Percentiles rank a stretch among this genome's conserved stretches.
Conservation (phyloP, 805 yeast genomes). For the Cyberlindnera amylophila region DNA sequence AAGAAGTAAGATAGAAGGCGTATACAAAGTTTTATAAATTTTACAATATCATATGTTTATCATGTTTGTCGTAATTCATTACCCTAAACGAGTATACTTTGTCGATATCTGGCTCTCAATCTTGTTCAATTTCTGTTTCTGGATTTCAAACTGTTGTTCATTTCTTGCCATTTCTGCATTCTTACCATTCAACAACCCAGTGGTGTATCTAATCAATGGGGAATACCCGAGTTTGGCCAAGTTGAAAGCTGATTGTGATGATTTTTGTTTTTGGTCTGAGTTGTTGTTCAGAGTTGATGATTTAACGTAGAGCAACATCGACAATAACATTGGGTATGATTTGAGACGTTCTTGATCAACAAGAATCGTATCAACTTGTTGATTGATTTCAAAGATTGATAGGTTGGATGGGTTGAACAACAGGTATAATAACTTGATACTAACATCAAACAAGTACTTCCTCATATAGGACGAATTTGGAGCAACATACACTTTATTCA, state of each 20-base stretch:
- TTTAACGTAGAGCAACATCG: conserved; percentile 23
- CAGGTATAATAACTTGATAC: conserved; percentile 11
- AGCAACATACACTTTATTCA: conserved; percentile 4
- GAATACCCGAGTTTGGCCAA: conserved; percentile 25
- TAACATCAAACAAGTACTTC: conserved; percentile 16
- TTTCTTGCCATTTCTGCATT: conserved; percentile 26
- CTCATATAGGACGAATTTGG: conserved; percentile 6
- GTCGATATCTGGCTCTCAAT: conserved; percentile 7
- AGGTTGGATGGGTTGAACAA: conserved; percentile 16
- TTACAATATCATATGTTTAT: no score
- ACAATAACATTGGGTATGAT: conserved; percentile 19
- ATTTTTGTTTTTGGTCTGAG: conserved; percentile 28
- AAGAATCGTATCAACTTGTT: conserved; percentile 7
- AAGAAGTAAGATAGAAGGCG: not conserved
- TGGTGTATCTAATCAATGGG: conserved; percentile 23
- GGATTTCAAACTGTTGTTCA: conserved; percentile 25
- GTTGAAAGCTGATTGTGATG: conserved; percentile 27
- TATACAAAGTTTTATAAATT: no score
- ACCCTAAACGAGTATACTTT: conserved; percentile 4
- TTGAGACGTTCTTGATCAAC: conserved; percentile 18
- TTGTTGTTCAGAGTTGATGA: conserved; percentile 25
- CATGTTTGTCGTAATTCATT: no score
- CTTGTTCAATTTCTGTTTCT: conserved; percentile 18
- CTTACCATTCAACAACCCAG: conserved; percentile 22
- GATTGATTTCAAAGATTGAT: conserved; percentile 18